Base-by-base conservation (phyloP, 495 filamentous ascomycete species). In the Talaromyces nanjingensis region DNA sequence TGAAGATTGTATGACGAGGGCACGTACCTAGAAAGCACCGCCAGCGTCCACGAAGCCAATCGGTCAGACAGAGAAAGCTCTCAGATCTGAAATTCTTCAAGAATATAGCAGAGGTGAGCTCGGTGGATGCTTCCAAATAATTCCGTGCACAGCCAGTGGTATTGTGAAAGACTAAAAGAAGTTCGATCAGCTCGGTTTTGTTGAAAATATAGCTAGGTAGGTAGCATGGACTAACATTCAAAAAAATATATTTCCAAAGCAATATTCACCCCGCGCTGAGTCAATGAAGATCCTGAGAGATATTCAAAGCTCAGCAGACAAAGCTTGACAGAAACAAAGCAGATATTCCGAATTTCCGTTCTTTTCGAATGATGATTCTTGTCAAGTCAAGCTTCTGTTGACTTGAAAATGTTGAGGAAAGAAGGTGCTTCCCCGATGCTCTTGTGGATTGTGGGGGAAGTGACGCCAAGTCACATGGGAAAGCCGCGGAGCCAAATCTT, bases 401-500 rank as follows among this genome's bases (percentile, higher is more conserved):
- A 12, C 39, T 49, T 42, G 12, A 42, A 16, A 42, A 42, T 42
- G n/a, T 49, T 49, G 42, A 47, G 42, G 42, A 47, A 18, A 6
- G 42, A 49, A 22, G 16, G n/a, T 42, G 37, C 14, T 16, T 42
- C 37, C 14, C 37, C 37, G 37, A 42, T 42, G 33, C 33, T 18
- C 45, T 49, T 20, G 1, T 20, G 18, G 18, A 49, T 55, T 55
- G 52, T 62, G 60, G 45, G 42, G 55, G 34, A 27, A 42, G 63
- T 59, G 57, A 60, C 56, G 27, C 63, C 63, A 65, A 61, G 63
- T 61, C 63, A 65, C 63, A 54, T 60, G 63, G 39, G 18, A 63
- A 56, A 29, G 22, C 49, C 42, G 42, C 56, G 24, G n/a, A 11
- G 24, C 22, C 24, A 59, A 22, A 37, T 31, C 45, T 8, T 42